phyloP scores from a whole-genome alignment of 768 basidiomycete species.

The Cystoderma amianthinum region DNA sequence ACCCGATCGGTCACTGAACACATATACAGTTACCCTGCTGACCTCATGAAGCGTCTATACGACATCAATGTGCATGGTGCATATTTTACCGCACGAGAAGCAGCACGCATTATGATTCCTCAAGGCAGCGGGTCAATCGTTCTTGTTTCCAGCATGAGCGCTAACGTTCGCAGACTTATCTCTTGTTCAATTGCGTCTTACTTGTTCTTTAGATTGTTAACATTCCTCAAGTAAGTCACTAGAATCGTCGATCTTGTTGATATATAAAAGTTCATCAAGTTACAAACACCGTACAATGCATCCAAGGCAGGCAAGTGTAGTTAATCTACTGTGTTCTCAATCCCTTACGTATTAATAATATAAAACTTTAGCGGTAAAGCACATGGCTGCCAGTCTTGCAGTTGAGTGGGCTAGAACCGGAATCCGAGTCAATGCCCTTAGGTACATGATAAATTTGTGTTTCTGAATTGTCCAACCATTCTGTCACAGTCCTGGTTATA shows the following conservation, averaged over 20 bases:
- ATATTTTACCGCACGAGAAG: slow-evolving; percentile 95
- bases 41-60: slow-evolving; percentile 76
- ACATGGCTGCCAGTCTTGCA: slow-evolving; percentile 88
- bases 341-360: too few species aligned
- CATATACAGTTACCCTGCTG: slow-evolving; percentile 69
- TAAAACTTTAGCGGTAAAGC: slow-evolving; percentile 84
- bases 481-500: slow-evolving; percentile 77
- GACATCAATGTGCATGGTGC: slow-evolving; percentile 94
- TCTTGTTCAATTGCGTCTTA: slow-evolving; percentile 2
- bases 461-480: too few species aligned
- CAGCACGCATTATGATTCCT: slow-evolving; percentile 86
- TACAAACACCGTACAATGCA: slow-evolving; percentile 93
- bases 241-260: too few species aligned
- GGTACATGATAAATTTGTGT: too few species aligned
- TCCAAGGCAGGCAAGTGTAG: slow-evolving; percentile 75
- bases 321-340: not conserved
- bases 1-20: not conserved
- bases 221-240: slow-evolving; percentile 57
- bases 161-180: slow-evolving; percentile 43
- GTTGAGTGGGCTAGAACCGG: slow-evolving; percentile 94
- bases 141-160: slow-evolving; percentile 88
- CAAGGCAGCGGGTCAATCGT: slow-evolving; percentile 75
- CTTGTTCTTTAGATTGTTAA: slow-evolving; percentile 61
- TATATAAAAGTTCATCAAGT: too few species aligned
- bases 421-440: slow-evolving; percentile 79